Conservation (phyloP, 768 basidiomycete species). For the Auricularia sp. region DNA sequence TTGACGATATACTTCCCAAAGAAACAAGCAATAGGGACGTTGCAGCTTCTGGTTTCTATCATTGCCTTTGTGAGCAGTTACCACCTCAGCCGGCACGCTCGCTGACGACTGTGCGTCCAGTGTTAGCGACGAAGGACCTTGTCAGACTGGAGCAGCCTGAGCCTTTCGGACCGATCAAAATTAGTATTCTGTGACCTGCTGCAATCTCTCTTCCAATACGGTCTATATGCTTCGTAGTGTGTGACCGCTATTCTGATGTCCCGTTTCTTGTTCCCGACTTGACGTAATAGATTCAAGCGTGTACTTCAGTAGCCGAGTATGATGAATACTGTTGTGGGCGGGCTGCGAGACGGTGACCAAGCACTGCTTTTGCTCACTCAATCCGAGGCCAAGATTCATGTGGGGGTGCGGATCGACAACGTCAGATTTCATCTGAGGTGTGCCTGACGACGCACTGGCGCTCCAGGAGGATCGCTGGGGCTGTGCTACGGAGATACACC, state of each 20-base stretch:
- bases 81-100: background rate
- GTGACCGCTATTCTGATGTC: too few species aligned
- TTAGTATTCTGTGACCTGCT: constrained; percentile 26
- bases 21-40: constrained; percentile 63
- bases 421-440: too few species aligned
- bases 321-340: too few species aligned
- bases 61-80: constrained; percentile 56
- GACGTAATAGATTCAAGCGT: too few species aligned
- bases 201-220: too few species aligned
- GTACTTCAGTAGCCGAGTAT: too few species aligned
- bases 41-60: constrained; percentile 75
- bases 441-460: too few species aligned
- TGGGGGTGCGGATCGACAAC: background rate
- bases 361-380: background rate
- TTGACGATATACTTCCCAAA: constrained; percentile 58
- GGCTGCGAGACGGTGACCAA: too few species aligned
- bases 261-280: too few species aligned
- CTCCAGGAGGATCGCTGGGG: too few species aligned
- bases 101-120: constrained; percentile 26
- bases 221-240: too few species aligned
- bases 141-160: constrained; percentile 49
- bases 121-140: constrained; percentile 67
- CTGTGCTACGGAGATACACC: too few species aligned
- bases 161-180: constrained; percentile 46
- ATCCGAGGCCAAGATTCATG: background rate